Conservation (phyloP, 2,329 filamentous ascomycete genomes). For the Stemphylium vesicarium region DNA sequence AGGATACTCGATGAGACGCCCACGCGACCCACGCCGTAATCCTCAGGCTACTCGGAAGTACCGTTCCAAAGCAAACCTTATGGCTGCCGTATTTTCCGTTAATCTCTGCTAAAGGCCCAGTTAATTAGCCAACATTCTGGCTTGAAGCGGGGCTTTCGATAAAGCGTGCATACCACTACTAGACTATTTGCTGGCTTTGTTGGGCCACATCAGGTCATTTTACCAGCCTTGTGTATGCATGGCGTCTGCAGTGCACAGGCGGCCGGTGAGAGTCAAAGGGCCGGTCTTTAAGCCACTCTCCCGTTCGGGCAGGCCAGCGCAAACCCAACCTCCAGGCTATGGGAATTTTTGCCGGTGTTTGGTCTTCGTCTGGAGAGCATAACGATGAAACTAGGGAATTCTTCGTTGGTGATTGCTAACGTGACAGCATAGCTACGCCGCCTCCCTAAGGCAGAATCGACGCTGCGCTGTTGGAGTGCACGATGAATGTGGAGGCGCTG, state of each 20-base stretch:
- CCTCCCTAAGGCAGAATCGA: constrained; percentile 24
- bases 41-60: not conserved
- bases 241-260: constrained; percentile 33
- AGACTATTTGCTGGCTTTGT: constrained; percentile 40
- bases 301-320: constrained; percentile 20
- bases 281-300: constrained; percentile 24
- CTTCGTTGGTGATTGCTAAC: not conserved
- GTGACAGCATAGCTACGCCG: constrained; percentile 1
- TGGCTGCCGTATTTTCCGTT: constrained; percentile 23
- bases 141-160: constrained; percentile 41
- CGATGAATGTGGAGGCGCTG: constrained; percentile 26
- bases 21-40: constrained; percentile 9
- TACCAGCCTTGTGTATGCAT: constrained; percentile 29
- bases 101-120: constrained; percentile 21
- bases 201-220: constrained; percentile 29
- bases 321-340: constrained; percentile 17
- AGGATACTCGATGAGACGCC: constrained; percentile 1
- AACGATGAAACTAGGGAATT: constrained; percentile 16
- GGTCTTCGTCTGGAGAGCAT: constrained; percentile 15
- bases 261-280: constrained; percentile 23
- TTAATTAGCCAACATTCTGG: constrained; percentile 44
- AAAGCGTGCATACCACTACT: constrained; percentile 30
- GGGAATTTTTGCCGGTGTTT: constrained; percentile 13
- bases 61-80: not conserved
- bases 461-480: constrained; percentile 12